Evolutionary conservation across 2,329 filamentous ascomycete genomes (phyloP).

Genomic region (Aureobasidium sp.): DNA sequence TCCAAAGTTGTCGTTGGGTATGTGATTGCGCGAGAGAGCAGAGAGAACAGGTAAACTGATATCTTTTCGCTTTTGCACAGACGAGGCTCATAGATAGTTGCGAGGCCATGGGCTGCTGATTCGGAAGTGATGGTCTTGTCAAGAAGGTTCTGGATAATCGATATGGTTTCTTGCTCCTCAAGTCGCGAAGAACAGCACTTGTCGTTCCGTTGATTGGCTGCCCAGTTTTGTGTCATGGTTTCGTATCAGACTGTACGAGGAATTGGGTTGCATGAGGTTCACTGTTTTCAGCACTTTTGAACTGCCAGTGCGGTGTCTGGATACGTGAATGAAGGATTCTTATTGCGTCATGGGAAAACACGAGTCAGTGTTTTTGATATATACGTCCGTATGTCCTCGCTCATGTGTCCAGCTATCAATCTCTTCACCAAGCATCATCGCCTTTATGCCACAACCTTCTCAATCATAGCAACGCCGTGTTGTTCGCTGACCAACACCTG

Average conservation of each 20-base stretch:
- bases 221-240: too few relatives aligned
- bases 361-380: background rate
- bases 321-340: background rate
- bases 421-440: too few relatives aligned
- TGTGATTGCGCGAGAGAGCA: background rate
- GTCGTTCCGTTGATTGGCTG: too few relatives aligned
- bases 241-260: too few relatives aligned
- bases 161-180: background rate
- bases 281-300: too few relatives aligned
- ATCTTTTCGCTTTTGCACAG: background rate
- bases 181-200: background rate
- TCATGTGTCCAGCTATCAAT: too few relatives aligned
- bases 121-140: background rate
- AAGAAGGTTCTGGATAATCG: background rate
- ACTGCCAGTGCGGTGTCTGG: background rate
- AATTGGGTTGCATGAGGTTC: too few relatives aligned
- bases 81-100: background rate
- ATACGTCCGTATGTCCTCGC: too few relatives aligned
- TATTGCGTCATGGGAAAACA: background rate
- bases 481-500: constrained; percentile 21
- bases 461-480: constrained; percentile 17
- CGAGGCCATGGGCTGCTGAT: background rate
- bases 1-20: background rate
- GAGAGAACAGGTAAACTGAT: background rate
- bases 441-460: constrained; percentile 3